Evolutionary conservation across 2,329 filamentous ascomycete genomes (phyloP), one percentile per base, ranked within the genome.

Genomic region (Xylariaceae sp.): DNA sequence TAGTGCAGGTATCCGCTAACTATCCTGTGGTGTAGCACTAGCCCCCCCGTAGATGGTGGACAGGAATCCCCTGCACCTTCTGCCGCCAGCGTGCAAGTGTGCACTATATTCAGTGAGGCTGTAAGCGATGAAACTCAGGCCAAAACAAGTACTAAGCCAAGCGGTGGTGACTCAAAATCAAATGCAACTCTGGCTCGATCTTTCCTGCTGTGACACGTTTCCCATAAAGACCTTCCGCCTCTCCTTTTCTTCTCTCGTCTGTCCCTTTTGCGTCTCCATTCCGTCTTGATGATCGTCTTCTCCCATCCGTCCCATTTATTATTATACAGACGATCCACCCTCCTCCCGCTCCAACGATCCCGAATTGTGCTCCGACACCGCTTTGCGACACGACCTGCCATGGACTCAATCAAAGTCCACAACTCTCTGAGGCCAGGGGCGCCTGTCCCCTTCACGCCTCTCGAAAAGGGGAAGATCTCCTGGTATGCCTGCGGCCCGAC

Each of bases 401-500:
- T 80, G 77, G 76, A 76, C 65, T 73, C 82, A 47, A 76, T 95
- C 64, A 86, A 84, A 68, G 77, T 95, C 62, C 89, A 86, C 77
- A 95, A 94, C 73, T 91, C 87, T 4, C 76, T 95, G 65, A 87
- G 74, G 64, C 77, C 89, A 8, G 81, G 87, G 57, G 78, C 78
- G 8, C 89, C 91, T 66, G 85, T 86, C 44, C 80, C 84, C 3
- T 94, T 95, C 66, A 74, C 86, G 43, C 88, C 89, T 11, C 79
- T 88, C 47, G 84, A 91, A 67, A 75, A 79, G 6, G 80, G 83
- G 30, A 85, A 86, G 67, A 81, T 95, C 31, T 84, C 83, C 4
- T 95, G 90, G 89, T 95, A 95, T 71, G 87, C 86, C 62, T 96
- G 91, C 74, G 91, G 91, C 19, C 90, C 90, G 55, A 96, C 90